Percentiles rank a stretch among this genome's conserved stretches.
These are phyloP conservation scores for Thermothelomyces thermophilus DNA, from an alignment of 2,329 filamentous ascomycete species.

Conservation along the genomic window DNA sequence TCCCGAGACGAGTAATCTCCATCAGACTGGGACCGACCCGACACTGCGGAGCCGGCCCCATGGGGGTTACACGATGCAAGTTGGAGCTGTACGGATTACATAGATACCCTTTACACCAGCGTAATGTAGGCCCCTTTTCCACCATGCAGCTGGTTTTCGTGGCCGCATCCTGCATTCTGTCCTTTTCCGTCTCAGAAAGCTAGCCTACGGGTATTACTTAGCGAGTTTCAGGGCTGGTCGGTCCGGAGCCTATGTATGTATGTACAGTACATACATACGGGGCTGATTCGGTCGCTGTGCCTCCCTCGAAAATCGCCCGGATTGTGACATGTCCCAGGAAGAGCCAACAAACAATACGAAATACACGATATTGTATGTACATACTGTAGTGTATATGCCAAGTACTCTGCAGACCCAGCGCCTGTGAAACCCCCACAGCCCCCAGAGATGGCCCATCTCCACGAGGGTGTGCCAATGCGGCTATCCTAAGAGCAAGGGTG, in stretches of 20 bases:
- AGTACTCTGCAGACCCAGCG: not conserved
- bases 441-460: not conserved
- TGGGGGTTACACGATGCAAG: conserved; percentile 1
- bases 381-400: too few relatives aligned
- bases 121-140: too few relatives aligned
- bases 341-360: not conserved
- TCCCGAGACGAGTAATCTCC: not conserved
- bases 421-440: not conserved
- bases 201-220: too few relatives aligned
- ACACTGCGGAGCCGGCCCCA: conserved; percentile 2
- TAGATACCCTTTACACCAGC: too few relatives aligned
- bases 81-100: too few relatives aligned
- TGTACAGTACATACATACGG: too few relatives aligned
- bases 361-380: too few relatives aligned
- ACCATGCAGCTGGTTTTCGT: not conserved
- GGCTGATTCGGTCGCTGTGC: too few relatives aligned
- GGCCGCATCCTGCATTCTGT: not conserved
- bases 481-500: conserved; percentile 8
- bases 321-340: not conserved
- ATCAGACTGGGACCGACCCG: conserved; percentile 3
- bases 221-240: not conserved
- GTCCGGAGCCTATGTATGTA: too few relatives aligned
- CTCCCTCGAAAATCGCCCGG: too few relatives aligned
- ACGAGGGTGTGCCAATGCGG: conserved; percentile 10
- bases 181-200: not conserved